Conservation (phyloP, 176 grass and related monocot genomes). For the Oryza punctata region DNA sequence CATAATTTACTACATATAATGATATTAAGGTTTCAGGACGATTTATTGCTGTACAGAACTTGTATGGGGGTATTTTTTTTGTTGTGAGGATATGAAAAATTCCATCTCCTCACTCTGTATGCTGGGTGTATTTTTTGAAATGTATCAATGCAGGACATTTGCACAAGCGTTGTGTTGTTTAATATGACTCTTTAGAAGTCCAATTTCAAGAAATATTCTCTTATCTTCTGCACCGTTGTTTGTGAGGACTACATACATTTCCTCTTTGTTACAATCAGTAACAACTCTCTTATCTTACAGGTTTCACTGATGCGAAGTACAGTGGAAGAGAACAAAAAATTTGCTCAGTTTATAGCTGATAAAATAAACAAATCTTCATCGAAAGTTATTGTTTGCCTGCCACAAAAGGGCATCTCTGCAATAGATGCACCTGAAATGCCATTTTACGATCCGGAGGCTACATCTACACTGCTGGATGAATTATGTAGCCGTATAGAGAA, state of each 20-base stretch:
- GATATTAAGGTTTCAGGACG: background rate
- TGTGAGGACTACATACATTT: background rate
- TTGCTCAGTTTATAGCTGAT: conserved; percentile 87
- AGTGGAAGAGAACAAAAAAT: conserved; percentile 83
- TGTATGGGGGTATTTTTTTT: background rate
- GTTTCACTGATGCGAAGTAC: conserved; percentile 84
- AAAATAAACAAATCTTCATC: conserved; percentile 90
- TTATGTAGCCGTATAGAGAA: conserved; percentile 61
- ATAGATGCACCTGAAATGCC: conserved; percentile 84
- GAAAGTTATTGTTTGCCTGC: conserved; percentile 64
- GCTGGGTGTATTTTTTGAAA: background rate
- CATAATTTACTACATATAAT: conserved; percentile 13
- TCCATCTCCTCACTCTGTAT: background rate
- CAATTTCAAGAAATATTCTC: background rate
- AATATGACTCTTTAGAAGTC: background rate
- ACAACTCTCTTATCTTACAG: conserved; percentile 49
- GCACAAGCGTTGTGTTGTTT: background rate
- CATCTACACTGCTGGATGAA: conserved; percentile 74
- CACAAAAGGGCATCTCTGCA: conserved; percentile 83
- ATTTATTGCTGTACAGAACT: background rate
- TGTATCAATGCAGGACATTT: background rate
- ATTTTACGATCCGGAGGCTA: conserved; percentile 90
- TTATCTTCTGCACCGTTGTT: background rate
- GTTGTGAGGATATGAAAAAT: background rate
- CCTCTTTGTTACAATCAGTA: conserved; percentile 7